phyloP scores from a whole-genome alignment of 768 basidiomycete species.

The Leccinum boreale region DNA sequence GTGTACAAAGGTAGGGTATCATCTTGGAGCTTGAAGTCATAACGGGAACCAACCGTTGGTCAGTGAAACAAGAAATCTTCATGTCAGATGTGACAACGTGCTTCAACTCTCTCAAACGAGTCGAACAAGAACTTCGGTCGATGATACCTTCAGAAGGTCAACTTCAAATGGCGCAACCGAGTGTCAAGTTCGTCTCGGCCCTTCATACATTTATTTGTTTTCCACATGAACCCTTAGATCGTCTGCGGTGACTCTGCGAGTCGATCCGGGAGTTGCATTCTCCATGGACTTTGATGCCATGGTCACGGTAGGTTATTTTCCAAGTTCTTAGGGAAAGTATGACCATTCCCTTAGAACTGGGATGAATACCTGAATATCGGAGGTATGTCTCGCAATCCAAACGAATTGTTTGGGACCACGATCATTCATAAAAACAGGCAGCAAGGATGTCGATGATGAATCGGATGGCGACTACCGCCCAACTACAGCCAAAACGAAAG shows the following conservation, averaged over 20 bases:
- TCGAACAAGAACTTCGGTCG: conserved; percentile 62
- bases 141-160: conserved; percentile 44
- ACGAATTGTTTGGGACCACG: background rate
- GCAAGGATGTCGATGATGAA: conserved; percentile 26
- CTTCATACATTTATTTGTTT: background rate
- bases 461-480: conserved; percentile 54
- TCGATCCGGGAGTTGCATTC: conserved; percentile 47
- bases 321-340: background rate
- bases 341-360: conserved; percentile 46
- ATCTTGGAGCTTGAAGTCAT: background rate
- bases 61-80: conserved; percentile 85
- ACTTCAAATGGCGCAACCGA: conserved; percentile 70
- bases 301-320: conserved; percentile 46
- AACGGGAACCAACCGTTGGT: background rate
- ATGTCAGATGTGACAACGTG: conserved; percentile 76
- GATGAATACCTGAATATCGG: conserved; percentile 54
- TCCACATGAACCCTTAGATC: conserved; percentile 34
- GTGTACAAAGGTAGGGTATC: conserved; percentile 45
- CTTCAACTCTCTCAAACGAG: conserved; percentile 74
- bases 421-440: conserved; percentile 3
- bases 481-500: conserved; percentile 15
- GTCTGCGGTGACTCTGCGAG: conserved; percentile 48
- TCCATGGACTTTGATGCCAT: conserved; percentile 64
- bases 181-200: conserved; percentile 48
- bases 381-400: conserved; percentile 29